A percentile compares a stretch with the other conserved stretches of the same genome.
phyloP scores from a whole-genome alignment of 306 rosid genomes.

The Fragaria nilgerrensis region DNA sequence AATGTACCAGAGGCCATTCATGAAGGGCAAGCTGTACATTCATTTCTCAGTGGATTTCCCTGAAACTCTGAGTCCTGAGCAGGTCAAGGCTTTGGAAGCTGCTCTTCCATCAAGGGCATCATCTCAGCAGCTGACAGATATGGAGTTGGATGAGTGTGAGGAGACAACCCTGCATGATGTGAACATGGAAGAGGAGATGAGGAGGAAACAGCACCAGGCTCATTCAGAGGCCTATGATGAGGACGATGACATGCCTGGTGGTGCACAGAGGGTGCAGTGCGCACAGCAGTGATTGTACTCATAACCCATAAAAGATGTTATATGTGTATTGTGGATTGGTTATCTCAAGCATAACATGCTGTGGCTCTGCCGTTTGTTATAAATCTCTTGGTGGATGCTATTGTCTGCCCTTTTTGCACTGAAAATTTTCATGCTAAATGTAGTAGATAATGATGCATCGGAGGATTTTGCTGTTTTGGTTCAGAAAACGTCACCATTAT shows the following conservation, averaged over 20 bases:
- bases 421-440: too few species aligned
- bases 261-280: conserved; percentile 86
- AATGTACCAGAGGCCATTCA: conserved; percentile 78
- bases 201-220: conserved; percentile 65
- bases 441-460: too few species aligned
- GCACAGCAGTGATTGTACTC: conserved; percentile 59
- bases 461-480: too few species aligned
- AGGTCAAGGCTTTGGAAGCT: conserved; percentile 54
- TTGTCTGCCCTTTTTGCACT: too few species aligned
- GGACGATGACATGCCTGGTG: conserved; percentile 80
- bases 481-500: too few species aligned
- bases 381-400: too few species aligned
- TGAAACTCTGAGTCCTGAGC: conserved; percentile 55
- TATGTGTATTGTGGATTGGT: not conserved
- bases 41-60: conserved; percentile 92
- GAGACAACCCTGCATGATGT: conserved; percentile 81
- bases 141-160: conserved; percentile 94
- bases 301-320: not conserved
- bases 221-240: conserved; percentile 72
- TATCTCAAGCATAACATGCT: not conserved
- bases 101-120: conserved; percentile 64
- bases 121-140: conserved; percentile 57
- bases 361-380: too few species aligned
- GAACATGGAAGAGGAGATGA: conserved; percentile 77
- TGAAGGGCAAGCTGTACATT: conserved; percentile 92